A percentile compares a stretch with the other conserved stretches of the same genome.
phyloP scores from a whole-genome alignment of 1,284 basidiomycete species.

The Ustilago cynodontis region DNA sequence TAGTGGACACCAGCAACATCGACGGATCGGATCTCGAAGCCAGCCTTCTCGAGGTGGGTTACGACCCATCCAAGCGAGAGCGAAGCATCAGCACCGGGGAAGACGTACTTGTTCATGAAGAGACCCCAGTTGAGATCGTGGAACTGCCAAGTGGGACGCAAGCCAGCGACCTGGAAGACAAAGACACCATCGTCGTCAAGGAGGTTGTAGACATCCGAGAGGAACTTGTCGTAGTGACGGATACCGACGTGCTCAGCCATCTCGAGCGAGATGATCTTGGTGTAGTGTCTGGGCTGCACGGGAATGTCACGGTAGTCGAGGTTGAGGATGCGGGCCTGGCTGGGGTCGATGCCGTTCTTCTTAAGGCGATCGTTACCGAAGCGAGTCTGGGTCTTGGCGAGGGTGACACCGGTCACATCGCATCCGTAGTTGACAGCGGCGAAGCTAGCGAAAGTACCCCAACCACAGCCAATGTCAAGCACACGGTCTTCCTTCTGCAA shows the following conservation, averaged over 20 bases:
- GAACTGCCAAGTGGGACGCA: slow-evolving; percentile 94
- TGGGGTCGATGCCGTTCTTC: slow-evolving; percentile 80
- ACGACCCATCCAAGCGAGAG: slow-evolving; percentile 97
- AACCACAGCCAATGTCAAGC: slow-evolving; percentile 95
- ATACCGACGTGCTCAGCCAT: slow-evolving; percentile 97
- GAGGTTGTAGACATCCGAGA: slow-evolving; percentile 90
- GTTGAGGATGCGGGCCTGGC: slow-evolving; percentile 90
- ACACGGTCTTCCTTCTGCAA: slow-evolving; percentile 85
- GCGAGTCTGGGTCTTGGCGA: slow-evolving; percentile 87
- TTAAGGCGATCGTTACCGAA: slow-evolving; percentile 91
- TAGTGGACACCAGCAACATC: slow-evolving; percentile 86
- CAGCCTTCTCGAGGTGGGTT: slow-evolving; percentile 81
- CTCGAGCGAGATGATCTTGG: slow-evolving; percentile 95
- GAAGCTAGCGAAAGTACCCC: slow-evolving; percentile 94
- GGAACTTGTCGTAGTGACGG: slow-evolving; percentile 88
- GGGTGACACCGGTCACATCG: slow-evolving; percentile 94
- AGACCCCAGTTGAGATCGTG: slow-evolving; percentile 93
- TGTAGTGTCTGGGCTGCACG: slow-evolving; percentile 80
- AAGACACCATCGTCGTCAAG: slow-evolving; percentile 94
- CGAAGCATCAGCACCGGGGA: slow-evolving; percentile 89
- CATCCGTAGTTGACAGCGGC: slow-evolving; percentile 97
- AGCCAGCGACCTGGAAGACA: slow-evolving; percentile 94
- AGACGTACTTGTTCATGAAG: slow-evolving; percentile 74
- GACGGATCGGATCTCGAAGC: slow-evolving; percentile 95
- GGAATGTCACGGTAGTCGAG: slow-evolving; percentile 95